These are phyloP conservation scores for Scleroderma bovista DNA, from an alignment of 768 basidiomycete species.

Conservation along the genomic window DNA sequence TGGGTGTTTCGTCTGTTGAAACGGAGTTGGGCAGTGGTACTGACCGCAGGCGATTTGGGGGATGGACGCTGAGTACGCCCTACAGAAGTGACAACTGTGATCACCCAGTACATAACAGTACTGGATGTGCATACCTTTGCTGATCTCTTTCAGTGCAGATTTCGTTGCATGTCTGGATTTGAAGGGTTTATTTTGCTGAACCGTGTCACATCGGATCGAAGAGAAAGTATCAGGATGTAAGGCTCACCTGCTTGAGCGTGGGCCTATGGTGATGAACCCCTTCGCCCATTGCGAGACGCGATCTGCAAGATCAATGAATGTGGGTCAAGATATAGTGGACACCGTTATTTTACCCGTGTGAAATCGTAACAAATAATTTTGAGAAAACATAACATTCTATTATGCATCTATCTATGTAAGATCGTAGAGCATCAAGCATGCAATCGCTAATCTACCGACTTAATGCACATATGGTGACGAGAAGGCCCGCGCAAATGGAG, in stretches of 20 bases:
- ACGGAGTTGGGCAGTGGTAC: slow-evolving; percentile 60
- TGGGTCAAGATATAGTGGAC: too few species aligned
- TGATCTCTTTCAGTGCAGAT: slow-evolving; percentile 72
- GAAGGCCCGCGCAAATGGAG: slow-evolving; percentile 21
- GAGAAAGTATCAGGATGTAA: slow-evolving; percentile 1
- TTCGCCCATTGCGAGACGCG: slow-evolving; percentile 31
- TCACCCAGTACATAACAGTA: not conserved
- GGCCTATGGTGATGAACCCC: slow-evolving; percentile 60
- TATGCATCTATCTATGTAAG: too few species aligned
- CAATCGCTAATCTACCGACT: not conserved
- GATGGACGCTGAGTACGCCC: slow-evolving; percentile 54
- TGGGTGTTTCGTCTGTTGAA: slow-evolving; percentile 79
- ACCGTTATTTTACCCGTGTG: too few species aligned
- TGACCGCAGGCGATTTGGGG: slow-evolving; percentile 45
- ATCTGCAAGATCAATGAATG: not conserved
- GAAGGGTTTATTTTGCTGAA: slow-evolving; percentile 83
- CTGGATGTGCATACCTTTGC: slow-evolving; percentile 58
- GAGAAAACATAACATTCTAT: too few species aligned
- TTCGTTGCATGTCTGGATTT: slow-evolving; percentile 91
- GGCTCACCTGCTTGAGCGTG: slow-evolving; percentile 75
- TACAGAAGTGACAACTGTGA: slow-evolving; percentile 22
- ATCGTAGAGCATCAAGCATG: too few species aligned
- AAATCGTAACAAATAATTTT: too few species aligned
- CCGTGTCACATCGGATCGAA: slow-evolving; percentile 1
- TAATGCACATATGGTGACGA: slow-evolving; percentile 32